Conservation (phyloP, 2,329 filamentous ascomycete species). For the Stylonectria norvegica region DNA sequence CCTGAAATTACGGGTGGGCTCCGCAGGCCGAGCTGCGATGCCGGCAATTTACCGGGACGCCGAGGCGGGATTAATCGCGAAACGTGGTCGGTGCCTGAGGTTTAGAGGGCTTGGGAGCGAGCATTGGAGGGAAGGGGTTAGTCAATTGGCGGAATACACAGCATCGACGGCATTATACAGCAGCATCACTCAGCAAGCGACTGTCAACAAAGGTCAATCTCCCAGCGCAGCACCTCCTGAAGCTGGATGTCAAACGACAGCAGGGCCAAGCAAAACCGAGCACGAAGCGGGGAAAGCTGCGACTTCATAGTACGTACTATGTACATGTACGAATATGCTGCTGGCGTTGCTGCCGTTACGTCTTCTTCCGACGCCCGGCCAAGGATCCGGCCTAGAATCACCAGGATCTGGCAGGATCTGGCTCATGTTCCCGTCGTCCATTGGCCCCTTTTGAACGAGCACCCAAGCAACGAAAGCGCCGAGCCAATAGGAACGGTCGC, state of each 20-base stretch:
- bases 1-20: conserved; percentile 23
- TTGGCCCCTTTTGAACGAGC: not conserved
- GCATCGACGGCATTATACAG: no score
- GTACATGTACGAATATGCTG: no score
- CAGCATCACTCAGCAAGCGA: no score
- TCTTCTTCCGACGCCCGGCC: conserved; percentile 1
- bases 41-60: conserved; percentile 31
- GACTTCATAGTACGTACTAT: no score
- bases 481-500: not conserved
- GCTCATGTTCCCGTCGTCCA: not conserved
- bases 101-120: no score
- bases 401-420: no score
- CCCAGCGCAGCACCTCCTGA: no score
- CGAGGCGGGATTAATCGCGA: conserved; percentile 27
- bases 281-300: not conserved
- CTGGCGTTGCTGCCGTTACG: not conserved
- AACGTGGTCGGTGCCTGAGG: not conserved
- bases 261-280: conserved; percentile 14
- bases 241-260: conserved; percentile 14
- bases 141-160: no score
- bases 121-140: no score
- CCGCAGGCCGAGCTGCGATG: conserved; percentile 25
- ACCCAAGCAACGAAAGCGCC: not conserved
- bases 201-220: no score
- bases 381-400: not conserved